phyloP scores from a whole-genome alignment of 176 grass and related monocot species.

The Microstegium vimineum region DNA sequence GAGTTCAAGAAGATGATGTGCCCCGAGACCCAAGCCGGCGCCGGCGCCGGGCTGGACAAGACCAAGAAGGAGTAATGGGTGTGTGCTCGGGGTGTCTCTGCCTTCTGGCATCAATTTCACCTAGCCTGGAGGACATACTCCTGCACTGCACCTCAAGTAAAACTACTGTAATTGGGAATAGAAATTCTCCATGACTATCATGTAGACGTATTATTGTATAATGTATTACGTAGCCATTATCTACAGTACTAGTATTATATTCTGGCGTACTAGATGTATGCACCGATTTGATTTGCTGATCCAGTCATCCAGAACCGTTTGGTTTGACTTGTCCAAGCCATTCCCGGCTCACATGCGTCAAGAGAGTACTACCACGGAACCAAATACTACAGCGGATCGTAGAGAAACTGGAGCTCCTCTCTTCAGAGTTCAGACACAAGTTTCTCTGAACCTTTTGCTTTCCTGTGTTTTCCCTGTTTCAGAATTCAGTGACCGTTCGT shows the following conservation, averaged over 20 bases:
- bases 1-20: slow-evolving; percentile 93
- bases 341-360: not conserved
- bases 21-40: not conserved
- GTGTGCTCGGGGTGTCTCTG: not conserved
- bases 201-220: not conserved
- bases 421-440: not conserved
- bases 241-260: not conserved
- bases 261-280: not conserved
- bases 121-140: too few relatives aligned
- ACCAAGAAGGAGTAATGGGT: slow-evolving; percentile 27
- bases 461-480: not conserved
- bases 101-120: not conserved
- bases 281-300: not conserved
- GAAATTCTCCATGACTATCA: not conserved
- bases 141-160: too few relatives aligned
- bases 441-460: not conserved
- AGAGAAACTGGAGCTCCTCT: not conserved
- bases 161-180: not conserved
- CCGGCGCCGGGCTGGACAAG: not conserved
- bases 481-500: not conserved
- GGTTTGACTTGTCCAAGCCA: not conserved
- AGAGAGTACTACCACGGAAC: too few relatives aligned
- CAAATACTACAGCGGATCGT: too few relatives aligned
- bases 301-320: not conserved
- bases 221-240: not conserved